Conservation (phyloP, 352 stramenopile genomes). For the Phytophthora chlamydospora region DNA sequence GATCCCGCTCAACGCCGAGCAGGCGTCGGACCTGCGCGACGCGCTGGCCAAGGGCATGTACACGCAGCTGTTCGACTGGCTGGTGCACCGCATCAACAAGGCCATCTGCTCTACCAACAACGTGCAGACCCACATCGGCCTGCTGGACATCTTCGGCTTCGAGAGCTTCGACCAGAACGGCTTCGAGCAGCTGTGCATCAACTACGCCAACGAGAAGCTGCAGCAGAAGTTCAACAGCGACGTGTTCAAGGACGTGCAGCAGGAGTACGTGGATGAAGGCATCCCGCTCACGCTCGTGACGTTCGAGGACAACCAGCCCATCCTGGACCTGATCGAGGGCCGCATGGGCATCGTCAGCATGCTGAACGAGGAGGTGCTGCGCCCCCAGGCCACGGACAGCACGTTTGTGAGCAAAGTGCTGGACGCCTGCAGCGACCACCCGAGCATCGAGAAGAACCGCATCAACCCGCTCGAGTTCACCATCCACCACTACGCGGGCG, state of each 20-base stretch:
- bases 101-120: constrained; percentile 81
- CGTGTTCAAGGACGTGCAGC: constrained; percentile 95
- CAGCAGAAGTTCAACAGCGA: constrained; percentile 93
- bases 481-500: constrained; percentile 83
- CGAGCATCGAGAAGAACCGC: constrained; percentile 86
- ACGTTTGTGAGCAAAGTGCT: constrained; percentile 88
- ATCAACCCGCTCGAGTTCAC: constrained; percentile 86
- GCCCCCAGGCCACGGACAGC: constrained; percentile 81
- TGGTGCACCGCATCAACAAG: constrained; percentile 91
- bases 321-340: constrained; percentile 90
- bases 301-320: constrained; percentile 93
- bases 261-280: constrained; percentile 94
- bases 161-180: constrained; percentile 91
- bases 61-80: constrained; percentile 96
- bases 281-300: constrained; percentile 86
- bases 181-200: constrained; percentile 94
- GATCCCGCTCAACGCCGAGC: constrained; percentile 88
- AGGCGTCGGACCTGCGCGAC: constrained; percentile 92
- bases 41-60: constrained; percentile 97
- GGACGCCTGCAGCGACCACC: constrained; percentile 76
- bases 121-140: constrained; percentile 85
- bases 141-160: constrained; percentile 97
- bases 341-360: constrained; percentile 91
- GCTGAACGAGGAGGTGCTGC: constrained; percentile 96
- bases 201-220: constrained; percentile 92